These are phyloP conservation scores for Crassisporium funariophilum DNA, from an alignment of 768 basidiomycete genomes.

Conservation along the genomic window DNA sequence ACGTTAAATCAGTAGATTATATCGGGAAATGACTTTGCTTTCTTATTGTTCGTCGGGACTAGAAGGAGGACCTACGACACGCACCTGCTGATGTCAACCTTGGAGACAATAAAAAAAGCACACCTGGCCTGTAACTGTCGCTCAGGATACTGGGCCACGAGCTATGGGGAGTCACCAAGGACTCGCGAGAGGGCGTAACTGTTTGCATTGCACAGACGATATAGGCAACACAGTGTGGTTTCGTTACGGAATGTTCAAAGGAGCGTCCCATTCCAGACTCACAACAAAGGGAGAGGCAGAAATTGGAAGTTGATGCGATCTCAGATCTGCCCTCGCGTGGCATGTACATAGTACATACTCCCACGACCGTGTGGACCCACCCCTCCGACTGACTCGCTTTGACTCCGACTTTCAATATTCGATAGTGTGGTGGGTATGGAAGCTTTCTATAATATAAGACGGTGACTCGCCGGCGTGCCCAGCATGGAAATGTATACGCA, in stretches of 20 bases:
- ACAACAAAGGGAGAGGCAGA: conserved; percentile 31
- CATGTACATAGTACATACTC: conserved; percentile 7
- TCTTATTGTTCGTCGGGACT: conserved; percentile 36
- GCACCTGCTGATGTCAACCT: conserved; percentile 26
- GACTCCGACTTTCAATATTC: conserved; percentile 3
- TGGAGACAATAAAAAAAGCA: conserved; percentile 25
- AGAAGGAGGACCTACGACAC: conserved; percentile 26
- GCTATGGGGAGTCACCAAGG: too few relatives aligned
- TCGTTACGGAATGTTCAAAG: conserved; percentile 27
- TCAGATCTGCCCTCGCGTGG: conserved; percentile 27
- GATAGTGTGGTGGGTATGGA: too few relatives aligned
- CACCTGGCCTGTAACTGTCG: conserved; percentile 14
- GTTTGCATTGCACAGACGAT: conserved; percentile 3
- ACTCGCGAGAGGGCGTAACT: not conserved
- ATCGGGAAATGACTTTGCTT: conserved; percentile 29
- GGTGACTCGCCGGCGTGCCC: conserved; percentile 14
- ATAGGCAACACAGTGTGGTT: too few relatives aligned
- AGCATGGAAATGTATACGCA: conserved; percentile 7
- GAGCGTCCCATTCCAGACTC: conserved; percentile 26
- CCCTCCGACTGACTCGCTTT: not conserved
- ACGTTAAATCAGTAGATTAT: conserved; percentile 31
- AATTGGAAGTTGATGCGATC: conserved; percentile 23
- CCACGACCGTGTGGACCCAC: conserved; percentile 8
- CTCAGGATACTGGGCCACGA: conserved; percentile 7
- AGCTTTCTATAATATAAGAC: not conserved